phyloP scores from a whole-genome alignment of 1,139 yeast species.

The Nakaseomyces sp. region DNA sequence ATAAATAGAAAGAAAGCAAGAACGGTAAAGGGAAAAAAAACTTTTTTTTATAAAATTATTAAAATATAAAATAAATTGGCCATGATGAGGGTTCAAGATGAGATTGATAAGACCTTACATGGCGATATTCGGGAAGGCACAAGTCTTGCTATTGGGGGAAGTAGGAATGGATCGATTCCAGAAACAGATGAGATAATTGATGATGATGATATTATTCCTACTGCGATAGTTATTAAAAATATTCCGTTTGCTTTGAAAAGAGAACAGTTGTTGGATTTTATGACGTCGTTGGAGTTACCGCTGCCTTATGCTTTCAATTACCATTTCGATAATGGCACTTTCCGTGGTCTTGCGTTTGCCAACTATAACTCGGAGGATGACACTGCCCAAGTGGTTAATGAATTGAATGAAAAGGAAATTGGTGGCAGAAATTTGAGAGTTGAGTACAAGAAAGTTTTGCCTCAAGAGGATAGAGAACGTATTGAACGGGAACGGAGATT shows the following conservation, averaged over 20 bases:
- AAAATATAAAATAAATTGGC: not conserved
- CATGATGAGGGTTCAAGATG: slow-evolving; percentile 5
- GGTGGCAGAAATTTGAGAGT: slow-evolving; percentile 93
- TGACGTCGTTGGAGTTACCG: slow-evolving; percentile 82
- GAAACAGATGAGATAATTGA: slow-evolving; percentile 8
- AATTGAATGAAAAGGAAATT: slow-evolving; percentile 84
- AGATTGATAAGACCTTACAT: slow-evolving; percentile 12
- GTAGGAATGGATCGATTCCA: too few species aligned
- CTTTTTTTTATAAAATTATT: too few species aligned
- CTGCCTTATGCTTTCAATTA: slow-evolving; percentile 96
- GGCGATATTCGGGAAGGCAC: not conserved
- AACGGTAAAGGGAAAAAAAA: too few species aligned
- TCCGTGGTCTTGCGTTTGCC: slow-evolving; percentile 97
- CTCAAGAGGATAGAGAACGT: slow-evolving; percentile 85
- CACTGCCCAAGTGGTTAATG: slow-evolving; percentile 74
- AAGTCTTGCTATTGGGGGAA: too few species aligned
- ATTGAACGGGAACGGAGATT: slow-evolving; percentile 84
- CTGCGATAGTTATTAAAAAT: slow-evolving; percentile 94
- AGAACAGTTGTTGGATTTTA: slow-evolving; percentile 88
- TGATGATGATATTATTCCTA: slow-evolving; percentile 48
- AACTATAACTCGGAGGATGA: slow-evolving; percentile 93
- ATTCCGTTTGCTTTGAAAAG: slow-evolving; percentile 96
- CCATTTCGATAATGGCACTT: slow-evolving; percentile 96
- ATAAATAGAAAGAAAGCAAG: too few species aligned
- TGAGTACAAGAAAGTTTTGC: slow-evolving; percentile 94